phyloP scores from a whole-genome alignment of 139 green algal species.

The Coelastrella sp. region DNA sequence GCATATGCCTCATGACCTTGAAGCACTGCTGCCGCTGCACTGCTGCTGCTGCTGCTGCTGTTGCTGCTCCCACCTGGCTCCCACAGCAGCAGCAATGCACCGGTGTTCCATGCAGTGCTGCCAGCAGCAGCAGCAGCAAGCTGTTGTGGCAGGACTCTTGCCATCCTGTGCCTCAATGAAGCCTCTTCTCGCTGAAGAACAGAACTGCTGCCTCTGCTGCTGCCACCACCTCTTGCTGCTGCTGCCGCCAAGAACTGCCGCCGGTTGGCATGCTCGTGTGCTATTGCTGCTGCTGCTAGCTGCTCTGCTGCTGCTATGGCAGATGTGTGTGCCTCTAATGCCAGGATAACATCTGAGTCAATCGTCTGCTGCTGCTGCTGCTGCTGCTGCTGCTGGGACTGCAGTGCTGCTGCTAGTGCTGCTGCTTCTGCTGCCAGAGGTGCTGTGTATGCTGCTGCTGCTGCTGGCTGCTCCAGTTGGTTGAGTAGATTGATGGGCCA shows the following conservation, averaged over 20 bases:
- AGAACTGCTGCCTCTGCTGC: slow-evolving; percentile 1
- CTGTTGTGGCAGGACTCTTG: background rate
- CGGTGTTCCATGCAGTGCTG: background rate
- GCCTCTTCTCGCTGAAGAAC: slow-evolving; percentile 12
- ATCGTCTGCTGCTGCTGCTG: background rate
- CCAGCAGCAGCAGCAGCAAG: slow-evolving; percentile 27
- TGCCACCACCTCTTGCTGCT: background rate
- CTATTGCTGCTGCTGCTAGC: slow-evolving; percentile 6
- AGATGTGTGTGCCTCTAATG: background rate
- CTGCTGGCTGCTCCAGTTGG: slow-evolving; percentile 7
- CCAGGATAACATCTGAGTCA: background rate
- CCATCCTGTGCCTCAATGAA: slow-evolving; percentile 2
- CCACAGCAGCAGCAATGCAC: slow-evolving; percentile 41
- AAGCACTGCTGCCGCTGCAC: background rate
- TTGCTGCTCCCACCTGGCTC: slow-evolving; percentile 14
- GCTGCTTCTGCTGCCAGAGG: slow-evolving; percentile 35
- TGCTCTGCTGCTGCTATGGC: slow-evolving; percentile 19
- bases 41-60: background rate
- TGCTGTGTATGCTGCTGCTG: slow-evolving; percentile 22
- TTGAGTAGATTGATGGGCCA: background rate
- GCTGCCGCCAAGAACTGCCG: slow-evolving; percentile 34
- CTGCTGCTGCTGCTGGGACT: background rate
- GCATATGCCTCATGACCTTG: background rate
- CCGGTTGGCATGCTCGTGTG: slow-evolving; percentile 24
- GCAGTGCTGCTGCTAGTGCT: slow-evolving; percentile 8